Percentiles rank a stretch among this genome's conserved stretches.
Evolutionary conservation across 1,139 yeast species (phyloP).

Genomic region (Geotrichum fermentans): DNA sequence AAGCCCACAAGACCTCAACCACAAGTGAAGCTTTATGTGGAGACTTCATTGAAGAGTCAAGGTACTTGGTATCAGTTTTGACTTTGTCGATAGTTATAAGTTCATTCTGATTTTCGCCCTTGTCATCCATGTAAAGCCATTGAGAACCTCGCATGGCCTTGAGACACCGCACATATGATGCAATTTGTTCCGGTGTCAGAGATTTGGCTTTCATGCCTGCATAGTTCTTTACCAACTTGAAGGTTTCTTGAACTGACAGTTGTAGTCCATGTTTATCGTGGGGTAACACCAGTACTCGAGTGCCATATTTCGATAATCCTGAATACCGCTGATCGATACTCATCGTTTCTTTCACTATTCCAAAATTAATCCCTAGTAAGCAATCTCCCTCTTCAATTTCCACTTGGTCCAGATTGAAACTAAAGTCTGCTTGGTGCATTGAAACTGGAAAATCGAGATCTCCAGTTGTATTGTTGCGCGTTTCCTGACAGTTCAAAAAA

Average conservation of each 20-base stretch:
- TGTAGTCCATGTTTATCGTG: background rate
- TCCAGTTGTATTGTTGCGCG: constrained; percentile 8
- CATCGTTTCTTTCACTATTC: constrained; percentile 5
- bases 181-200: background rate
- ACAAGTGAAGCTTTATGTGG: constrained; percentile 6
- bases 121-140: background rate
- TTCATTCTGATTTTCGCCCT: constrained; percentile 5
- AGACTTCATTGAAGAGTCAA: background rate
- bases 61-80: background rate
- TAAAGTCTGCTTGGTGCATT: constrained; percentile 1
- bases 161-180: constrained; percentile 1
- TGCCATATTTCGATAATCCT: background rate
- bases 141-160: constrained; percentile 10
- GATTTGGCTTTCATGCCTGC: background rate
- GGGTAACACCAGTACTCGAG: constrained; percentile 4
- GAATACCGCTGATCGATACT: background rate
- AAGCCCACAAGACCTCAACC: constrained; percentile 15
- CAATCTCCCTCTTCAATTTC: constrained; percentile 12
- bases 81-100: constrained; percentile 2
- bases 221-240: background rate
- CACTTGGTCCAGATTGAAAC: background rate
- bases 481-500: constrained; percentile 11
- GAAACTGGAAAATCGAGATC: constrained; percentile 10
- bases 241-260: background rate
- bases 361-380: constrained; percentile 7